Evolutionary conservation across 768 basidiomycete species (phyloP).

Genomic region (Amanita jacksonii): DNA sequence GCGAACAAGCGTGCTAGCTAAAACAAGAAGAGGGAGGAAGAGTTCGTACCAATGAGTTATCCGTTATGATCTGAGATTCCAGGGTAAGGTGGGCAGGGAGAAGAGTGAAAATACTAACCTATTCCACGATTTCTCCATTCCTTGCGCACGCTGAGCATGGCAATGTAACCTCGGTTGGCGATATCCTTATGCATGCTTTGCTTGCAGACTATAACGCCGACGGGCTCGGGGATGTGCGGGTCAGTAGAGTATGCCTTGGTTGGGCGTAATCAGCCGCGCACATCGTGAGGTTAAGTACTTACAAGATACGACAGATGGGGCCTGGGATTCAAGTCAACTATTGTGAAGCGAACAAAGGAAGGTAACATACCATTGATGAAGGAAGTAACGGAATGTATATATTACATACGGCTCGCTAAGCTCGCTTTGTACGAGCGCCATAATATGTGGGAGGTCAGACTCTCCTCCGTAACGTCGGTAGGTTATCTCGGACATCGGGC

Average conservation of each 20-base stretch:
- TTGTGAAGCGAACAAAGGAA: constrained; percentile 8
- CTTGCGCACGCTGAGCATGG: constrained; percentile 90
- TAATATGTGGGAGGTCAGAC: constrained; percentile 72
- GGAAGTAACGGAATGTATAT: constrained; percentile 95
- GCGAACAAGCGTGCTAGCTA: constrained; percentile 80
- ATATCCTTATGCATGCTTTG: constrained; percentile 77
- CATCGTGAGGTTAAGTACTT: constrained; percentile 9
- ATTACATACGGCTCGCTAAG: constrained; percentile 94
- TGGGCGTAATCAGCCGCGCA: constrained; percentile 1
- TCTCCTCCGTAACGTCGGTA: constrained; percentile 75
- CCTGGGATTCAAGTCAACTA: constrained; percentile 42
- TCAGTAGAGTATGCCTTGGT: constrained; percentile 49
- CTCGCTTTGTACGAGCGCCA: constrained; percentile 83
- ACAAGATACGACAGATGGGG: constrained; percentile 83
- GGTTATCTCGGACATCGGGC: constrained; percentile 30
- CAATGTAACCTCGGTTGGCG: constrained; percentile 89
- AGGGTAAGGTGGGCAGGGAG: constrained; percentile 31
- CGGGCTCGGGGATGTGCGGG: constrained; percentile 37
- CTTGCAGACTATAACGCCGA: constrained; percentile 96
- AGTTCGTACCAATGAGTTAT: constrained; percentile 35
- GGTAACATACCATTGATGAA: constrained; percentile 76
- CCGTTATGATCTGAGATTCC: constrained; percentile 36
- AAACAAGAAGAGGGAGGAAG: constrained; percentile 22
- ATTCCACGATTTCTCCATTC: constrained; percentile 85
- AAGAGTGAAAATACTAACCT: constrained; percentile 46